Evolutionary conservation across 2,329 filamentous ascomycete species (phyloP), one percentile per base, ranked within the genome.

Genomic region (Didymella pomorum): DNA sequence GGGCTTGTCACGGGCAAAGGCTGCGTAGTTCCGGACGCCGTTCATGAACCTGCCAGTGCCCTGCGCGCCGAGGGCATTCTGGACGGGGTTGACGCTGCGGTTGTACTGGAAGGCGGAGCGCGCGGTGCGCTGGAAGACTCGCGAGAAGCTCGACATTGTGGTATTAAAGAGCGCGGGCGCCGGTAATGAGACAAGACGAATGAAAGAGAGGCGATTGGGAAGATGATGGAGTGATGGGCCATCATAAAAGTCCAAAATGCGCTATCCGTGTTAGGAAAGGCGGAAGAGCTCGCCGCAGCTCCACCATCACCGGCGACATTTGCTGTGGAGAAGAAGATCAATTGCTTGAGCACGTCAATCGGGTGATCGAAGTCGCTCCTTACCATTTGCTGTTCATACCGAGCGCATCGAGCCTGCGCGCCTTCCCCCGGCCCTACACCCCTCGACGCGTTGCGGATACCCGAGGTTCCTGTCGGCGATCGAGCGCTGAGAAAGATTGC

Each of bases 1-100:
- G 60, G 95, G 95, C 86, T 99, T 99, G 77, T 84, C 88, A 77
- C 95, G 89, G 86, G 96, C 88, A 78, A 90, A 99, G 64, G 79
- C 84, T 58, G 86, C 87, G 76, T 88, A 85, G 70, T 81, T 82
- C 77, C 86, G 81, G 65, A 85, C 84, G 72, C 89, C 80, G 80
- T 87, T 88, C 73, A 89, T 82, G 69, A 89, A 83, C 64, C 86
- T 84, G 68, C 85, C 83, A 67, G 84, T 83, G 75, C 86, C 87
- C 79, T 88, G 85, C 68, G 81, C 80, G 74, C 84, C 84, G 72
- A 90, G 79, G 64, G 86, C 85, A 73, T 86, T 85, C 80, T 93
- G 91, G 70, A 97, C 83, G 52, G 93, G 91, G 81, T 90, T 94
- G 76, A 86, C 83, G 77, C 84, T 66, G 60, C 70, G 87, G 77